Percentiles rank a stretch among this genome's conserved stretches.
These are phyloP conservation scores for Capronia americana DNA, from an alignment of 2,329 filamentous ascomycete genomes.

Conservation along the genomic window DNA sequence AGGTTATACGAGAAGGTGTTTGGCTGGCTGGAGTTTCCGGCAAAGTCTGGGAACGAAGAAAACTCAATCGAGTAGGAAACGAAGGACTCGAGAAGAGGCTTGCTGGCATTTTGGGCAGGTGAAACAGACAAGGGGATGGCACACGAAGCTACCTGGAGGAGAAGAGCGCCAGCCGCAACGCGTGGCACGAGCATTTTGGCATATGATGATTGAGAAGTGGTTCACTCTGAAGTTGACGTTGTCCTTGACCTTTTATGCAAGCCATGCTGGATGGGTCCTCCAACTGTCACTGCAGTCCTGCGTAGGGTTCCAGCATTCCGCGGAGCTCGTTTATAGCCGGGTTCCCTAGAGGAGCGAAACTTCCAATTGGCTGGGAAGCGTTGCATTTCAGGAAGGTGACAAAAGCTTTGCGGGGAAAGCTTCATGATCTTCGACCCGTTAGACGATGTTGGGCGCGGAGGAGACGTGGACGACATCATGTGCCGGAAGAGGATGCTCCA, in stretches of 20 bases:
- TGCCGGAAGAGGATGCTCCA: conserved; percentile 3
- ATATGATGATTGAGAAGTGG: not conserved
- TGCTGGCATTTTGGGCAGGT: conserved; percentile 31
- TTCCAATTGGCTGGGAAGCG: conserved; percentile 15
- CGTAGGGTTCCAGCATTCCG: conserved; percentile 16
- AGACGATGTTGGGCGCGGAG: conserved; percentile 11
- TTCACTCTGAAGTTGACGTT: not conserved
- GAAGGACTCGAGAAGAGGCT: conserved; percentile 50
- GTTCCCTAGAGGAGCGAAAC: conserved; percentile 4
- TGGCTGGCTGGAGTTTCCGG: conserved; percentile 59
- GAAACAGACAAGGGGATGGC: conserved; percentile 25
- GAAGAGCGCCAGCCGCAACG: conserved; percentile 3
- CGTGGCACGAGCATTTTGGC: conserved; percentile 12
- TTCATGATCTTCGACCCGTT: not conserved
- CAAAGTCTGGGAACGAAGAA: conserved; percentile 60
- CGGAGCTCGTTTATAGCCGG: conserved; percentile 5
- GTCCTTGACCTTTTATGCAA: conserved; percentile 2
- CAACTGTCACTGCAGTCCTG: not conserved
- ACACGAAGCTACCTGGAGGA: conserved; percentile 14
- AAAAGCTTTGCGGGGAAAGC: conserved; percentile 17
- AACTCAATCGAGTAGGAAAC: conserved; percentile 62
- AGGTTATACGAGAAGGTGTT: conserved; percentile 68
- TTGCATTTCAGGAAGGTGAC: conserved; percentile 16
- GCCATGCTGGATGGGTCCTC: not conserved
- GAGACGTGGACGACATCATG: conserved; percentile 13